These are phyloP conservation scores for Phoma sp. DNA, from an alignment of 2,329 filamentous ascomycete species.

Conservation along the genomic window DNA sequence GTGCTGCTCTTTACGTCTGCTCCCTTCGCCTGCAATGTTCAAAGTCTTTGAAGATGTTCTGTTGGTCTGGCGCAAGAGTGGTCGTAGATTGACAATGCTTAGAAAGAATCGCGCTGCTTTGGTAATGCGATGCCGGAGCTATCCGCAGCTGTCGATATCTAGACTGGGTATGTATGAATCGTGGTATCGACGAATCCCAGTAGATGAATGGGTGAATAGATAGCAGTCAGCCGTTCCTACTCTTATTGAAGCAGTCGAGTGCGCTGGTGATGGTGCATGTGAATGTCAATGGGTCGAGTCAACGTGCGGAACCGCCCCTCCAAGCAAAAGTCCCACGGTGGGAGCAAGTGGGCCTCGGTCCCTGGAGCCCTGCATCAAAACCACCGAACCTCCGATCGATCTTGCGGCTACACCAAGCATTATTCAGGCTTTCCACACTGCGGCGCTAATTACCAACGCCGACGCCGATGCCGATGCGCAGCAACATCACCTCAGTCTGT, in stretches of 20 bases:
- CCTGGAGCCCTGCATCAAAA: slow-evolving; percentile 4
- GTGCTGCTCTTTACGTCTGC: neutral
- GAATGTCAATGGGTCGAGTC: slow-evolving; percentile 10
- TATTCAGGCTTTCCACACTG: no score
- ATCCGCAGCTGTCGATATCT: slow-evolving; percentile 4
- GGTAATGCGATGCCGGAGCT: slow-evolving; percentile 35
- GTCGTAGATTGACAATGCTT: slow-evolving; percentile 25
- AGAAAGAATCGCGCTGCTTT: slow-evolving; percentile 26
- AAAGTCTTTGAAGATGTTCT: slow-evolving; percentile 3
- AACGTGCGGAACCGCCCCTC: slow-evolving; percentile 15
- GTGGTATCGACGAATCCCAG: neutral
- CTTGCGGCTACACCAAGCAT: no score
- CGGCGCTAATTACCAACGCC: neutral
- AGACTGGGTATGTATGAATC: neutral
- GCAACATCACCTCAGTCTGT: neutral
- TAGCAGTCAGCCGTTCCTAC: no score
- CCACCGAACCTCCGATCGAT: slow-evolving; percentile 11
- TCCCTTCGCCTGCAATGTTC: neutral
- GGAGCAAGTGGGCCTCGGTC: slow-evolving; percentile 13
- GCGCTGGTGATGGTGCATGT: neutral
- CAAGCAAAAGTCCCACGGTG: slow-evolving; percentile 15
- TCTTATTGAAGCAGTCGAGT: neutral
- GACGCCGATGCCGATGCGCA: neutral
- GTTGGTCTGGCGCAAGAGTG: neutral
- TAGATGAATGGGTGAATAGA: neutral